Base-by-base conservation (phyloP, 306 rosid genomes). In the Amphicarpaea edgeworthii region DNA sequence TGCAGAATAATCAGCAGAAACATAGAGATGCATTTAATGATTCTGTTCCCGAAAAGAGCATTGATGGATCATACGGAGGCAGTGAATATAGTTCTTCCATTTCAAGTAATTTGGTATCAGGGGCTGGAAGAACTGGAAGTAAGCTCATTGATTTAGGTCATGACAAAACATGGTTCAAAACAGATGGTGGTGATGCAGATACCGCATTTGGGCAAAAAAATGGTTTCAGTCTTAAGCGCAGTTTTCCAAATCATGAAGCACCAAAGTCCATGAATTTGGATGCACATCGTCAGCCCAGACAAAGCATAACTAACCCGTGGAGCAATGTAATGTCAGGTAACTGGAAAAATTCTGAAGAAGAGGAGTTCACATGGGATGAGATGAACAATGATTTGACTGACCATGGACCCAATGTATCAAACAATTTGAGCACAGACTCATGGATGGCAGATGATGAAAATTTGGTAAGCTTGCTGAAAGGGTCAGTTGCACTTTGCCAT, bases 321-420 rank as follows among this genome's bases (percentile, higher is more conserved):
- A 83, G 86, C 55, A 76, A 82, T 72, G 86, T 67, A 34, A 38
- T 82, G 62, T 83, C 98, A 66, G 84, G 76, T 86, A 93, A 84
- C 87, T 96, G 99, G 99, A 96, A 96, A 81, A 93, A 88, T 85
- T 90, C 99, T 5, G 98, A 96, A 90, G 99, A 96, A 83, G 98
- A 96, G 83, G 99, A 96, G 85, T 93, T 84, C 82, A 73, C 72
- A 79, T 96, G 99, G 99, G 93, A 89, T 82, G 93, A 86, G 78
- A 81, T 89, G 88, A 93, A 87, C 83, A 69, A 91, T 68, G 83
- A 88, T 75, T 69, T 77, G 83, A 64, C 83, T n/a, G 87, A 81
- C 77, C 89, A 75, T 72, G 87, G 86, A 47, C 62, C 90, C 17
- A 82, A 59, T 71, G 66, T 83, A 42, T 73, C 93, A 42, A 80